Evolutionary conservation across 441 rosid genomes (phyloP).

Genomic region (Arabidopsis hybrid): DNA sequence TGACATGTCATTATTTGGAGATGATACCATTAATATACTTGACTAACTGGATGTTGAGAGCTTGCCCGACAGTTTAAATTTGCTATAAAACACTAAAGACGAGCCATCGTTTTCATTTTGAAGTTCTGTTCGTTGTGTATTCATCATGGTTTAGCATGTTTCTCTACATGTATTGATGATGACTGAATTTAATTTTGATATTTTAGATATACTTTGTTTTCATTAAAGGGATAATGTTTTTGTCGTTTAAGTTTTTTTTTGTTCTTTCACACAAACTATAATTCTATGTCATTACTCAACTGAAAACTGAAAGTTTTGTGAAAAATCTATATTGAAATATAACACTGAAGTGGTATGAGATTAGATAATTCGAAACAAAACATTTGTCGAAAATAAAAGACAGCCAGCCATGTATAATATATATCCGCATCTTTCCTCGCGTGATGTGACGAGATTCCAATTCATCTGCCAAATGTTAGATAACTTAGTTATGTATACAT

Average conservation of each 20-base stretch:
- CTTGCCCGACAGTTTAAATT: not conserved
- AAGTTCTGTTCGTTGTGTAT: not conserved
- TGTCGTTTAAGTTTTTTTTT: not conserved
- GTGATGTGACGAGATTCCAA: slow-evolving; percentile 42
- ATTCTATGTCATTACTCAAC: not conserved
- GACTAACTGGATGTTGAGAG: slow-evolving; percentile 6
- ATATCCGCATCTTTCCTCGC: slow-evolving; percentile 37
- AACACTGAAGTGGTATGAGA: not conserved
- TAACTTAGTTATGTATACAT: not conserved
- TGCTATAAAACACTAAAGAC: not conserved
- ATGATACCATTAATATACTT: not conserved
- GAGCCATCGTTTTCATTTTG: not conserved
- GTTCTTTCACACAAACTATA: not conserved
- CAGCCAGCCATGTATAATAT: not conserved
- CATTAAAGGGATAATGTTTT: not conserved
- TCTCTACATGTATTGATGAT: not conserved
- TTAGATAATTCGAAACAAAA: not conserved
- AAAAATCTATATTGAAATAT: not conserved
- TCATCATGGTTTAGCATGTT: not conserved
- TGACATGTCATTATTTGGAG: slow-evolving; percentile 15
- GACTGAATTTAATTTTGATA: not conserved
- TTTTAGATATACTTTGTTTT: not conserved
- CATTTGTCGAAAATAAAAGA: slow-evolving; percentile 3
- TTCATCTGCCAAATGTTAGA: slow-evolving; percentile 32
- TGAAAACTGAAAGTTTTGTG: not conserved